Conservation (phyloP, 306 rosid genomes). For the Cucurbita pepo region DNA sequence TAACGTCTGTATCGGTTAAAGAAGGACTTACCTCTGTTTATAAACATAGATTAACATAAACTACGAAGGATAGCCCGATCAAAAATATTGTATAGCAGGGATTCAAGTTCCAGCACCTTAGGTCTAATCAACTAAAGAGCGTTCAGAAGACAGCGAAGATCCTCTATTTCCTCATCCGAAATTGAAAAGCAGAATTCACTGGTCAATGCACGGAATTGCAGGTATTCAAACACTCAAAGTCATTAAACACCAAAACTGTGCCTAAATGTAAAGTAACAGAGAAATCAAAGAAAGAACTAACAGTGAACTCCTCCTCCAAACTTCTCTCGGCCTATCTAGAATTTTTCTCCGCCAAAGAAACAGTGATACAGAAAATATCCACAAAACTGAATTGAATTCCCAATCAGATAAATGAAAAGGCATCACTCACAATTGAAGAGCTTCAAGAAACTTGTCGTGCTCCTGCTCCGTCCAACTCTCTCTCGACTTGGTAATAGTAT, state of each 20-base stretch:
- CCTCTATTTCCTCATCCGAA: neutral
- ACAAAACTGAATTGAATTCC: neutral
- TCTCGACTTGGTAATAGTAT: conserved; percentile 82
- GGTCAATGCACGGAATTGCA: neutral
- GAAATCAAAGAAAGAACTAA: neutral
- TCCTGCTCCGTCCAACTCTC: conserved; percentile 98
- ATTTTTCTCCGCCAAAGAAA: neutral
- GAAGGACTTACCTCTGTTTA: neutral
- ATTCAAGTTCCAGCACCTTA: neutral
- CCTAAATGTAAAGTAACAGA: neutral
- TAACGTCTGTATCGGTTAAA: neutral
- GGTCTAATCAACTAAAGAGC: neutral
- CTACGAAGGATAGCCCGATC: neutral
- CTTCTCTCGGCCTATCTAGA: neutral
- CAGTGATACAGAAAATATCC: too few species aligned
- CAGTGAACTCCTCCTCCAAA: neutral
- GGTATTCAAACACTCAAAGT: neutral
- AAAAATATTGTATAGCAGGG: neutral
- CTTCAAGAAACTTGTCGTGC: conserved; percentile 95
- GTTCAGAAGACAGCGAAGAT: neutral
- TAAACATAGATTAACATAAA: neutral
- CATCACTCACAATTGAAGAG: conserved; percentile 60
- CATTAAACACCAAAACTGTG: neutral
- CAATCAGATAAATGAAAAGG: neutral
- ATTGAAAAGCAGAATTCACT: neutral